Evolutionary conservation across 2,329 filamentous ascomycete species (phyloP), one percentile per base, ranked within the genome.

Genomic region (Periconia digitata): DNA sequence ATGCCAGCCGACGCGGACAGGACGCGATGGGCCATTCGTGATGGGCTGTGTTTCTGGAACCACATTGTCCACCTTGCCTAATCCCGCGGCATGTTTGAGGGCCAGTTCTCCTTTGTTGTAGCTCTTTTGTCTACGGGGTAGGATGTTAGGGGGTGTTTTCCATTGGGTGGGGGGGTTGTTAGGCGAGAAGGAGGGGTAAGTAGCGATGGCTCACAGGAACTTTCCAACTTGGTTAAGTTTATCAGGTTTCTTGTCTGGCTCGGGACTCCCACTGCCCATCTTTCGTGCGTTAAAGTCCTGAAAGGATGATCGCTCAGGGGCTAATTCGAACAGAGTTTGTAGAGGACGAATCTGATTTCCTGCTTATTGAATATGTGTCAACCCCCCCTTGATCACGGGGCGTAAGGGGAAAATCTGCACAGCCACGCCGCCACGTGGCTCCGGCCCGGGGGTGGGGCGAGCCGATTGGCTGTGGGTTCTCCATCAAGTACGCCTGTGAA

Each of bases 1-100:
- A 61, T 83, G 80, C 81, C 81, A 84, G 18, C 79, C 81, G 21
- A 84, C 74, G 56, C 78, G 71, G 23, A 83, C 80, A 0, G 66
- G 60, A n/a, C 76, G 71, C 6, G 70, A 63, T 15, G 63, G 60
- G 16, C 61, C 70, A 45, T 69, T 64, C 46, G 74, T 67, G 23
- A 63, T 55, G 1, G 75, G 71, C 43, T 74, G 67, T 6, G 61
- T 69, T 0, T 66, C 54, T 2, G 76, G 76, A 20, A 79, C 65
- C 2, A 71, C 74, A 53, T 76, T 78, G 16, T 76, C 74, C 37
- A 64, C 69, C 23, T 69, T 63, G 47, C 76, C 76, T 3, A 79
- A 70, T 1, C 76, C 76, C 8, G 77, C 61, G 15, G 72, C 62
- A 36, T 76, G 71, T 50, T 78, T 65, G n/a, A 79, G 56, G 41